A percentile compares a stretch with the other conserved stretches of the same genome.
Evolutionary conservation across 108 stramenopile genomes (phyloP).

Genomic region (Discostella pseudostelligera): DNA sequence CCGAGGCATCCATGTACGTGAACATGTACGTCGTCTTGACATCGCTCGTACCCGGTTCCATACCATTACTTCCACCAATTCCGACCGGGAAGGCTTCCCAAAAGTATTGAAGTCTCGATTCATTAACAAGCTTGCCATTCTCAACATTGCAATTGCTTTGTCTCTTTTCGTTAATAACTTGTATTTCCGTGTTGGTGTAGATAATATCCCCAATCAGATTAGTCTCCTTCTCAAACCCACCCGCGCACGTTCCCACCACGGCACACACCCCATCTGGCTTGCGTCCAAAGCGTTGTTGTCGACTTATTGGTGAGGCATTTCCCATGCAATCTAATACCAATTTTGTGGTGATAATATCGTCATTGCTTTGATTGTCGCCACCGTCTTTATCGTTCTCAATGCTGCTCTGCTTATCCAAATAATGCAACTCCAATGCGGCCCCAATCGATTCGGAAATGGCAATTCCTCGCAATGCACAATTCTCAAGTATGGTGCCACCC

Average conservation of each 20-base stretch:
- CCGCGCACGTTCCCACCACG: constrained; percentile 87
- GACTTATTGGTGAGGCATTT: constrained; percentile 84
- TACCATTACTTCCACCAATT: constrained; percentile 68
- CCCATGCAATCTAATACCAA: constrained; percentile 95
- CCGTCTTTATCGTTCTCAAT: no score
- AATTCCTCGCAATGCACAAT: constrained; percentile 65
- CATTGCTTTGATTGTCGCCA: constrained; percentile 7
- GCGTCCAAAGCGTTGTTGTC: constrained; percentile 76
- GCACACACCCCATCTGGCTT: constrained; percentile 90
- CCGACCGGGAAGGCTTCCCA: constrained; percentile 96
- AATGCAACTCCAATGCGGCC: constrained; percentile 72
- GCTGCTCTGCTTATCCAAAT: background rate
- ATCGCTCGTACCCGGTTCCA: constrained; percentile 62
- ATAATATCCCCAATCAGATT: constrained; percentile 90
- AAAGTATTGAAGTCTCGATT: constrained; percentile 96
- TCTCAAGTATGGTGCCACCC: constrained; percentile 68
- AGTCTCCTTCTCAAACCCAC: constrained; percentile 74
- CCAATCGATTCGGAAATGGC: constrained; percentile 69
- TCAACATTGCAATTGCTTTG: no score
- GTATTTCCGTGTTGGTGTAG: constrained; percentile 80
- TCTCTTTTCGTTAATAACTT: constrained; percentile 46
- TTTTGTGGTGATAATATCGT: constrained; percentile 68
- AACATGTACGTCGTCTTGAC: constrained; percentile 87
- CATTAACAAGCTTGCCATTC: no score
- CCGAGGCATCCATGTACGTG: constrained; percentile 90